A percentile compares a stretch with the other conserved stretches of the same genome.
Conservation (phyloP, 1,284 basidiomycete species). For the Taiwanofungus camphoratus region DNA sequence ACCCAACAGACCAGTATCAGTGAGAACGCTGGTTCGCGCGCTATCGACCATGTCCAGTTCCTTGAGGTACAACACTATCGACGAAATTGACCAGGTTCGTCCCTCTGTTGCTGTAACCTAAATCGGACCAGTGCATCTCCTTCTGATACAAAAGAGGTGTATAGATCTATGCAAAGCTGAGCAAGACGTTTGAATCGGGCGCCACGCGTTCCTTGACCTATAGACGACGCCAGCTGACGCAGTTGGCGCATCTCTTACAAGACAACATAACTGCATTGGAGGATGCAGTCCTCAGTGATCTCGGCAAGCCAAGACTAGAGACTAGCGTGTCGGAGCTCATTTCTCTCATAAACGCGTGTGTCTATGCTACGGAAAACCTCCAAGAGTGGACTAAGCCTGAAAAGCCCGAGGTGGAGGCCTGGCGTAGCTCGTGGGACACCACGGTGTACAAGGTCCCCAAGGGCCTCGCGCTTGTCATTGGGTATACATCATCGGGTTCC, state of each 20-base stretch:
- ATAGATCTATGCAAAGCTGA: slow-evolving; percentile 43
- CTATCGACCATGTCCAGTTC: slow-evolving; percentile 2
- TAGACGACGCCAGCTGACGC: slow-evolving; percentile 57
- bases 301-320: slow-evolving; percentile 48
- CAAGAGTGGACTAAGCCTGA: slow-evolving; percentile 50
- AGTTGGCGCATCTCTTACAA: slow-evolving; percentile 54
- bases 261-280: slow-evolving; percentile 50
- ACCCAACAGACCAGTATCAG: too few relatives aligned
- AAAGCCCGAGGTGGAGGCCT: slow-evolving; percentile 30
- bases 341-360: slow-evolving; percentile 36
- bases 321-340: slow-evolving; percentile 32
- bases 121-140: background rate
- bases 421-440: slow-evolving; percentile 36
- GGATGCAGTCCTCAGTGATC: slow-evolving; percentile 45
- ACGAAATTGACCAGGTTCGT: slow-evolving; percentile 11
- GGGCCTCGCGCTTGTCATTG: slow-evolving; percentile 39
- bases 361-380: slow-evolving; percentile 43
- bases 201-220: slow-evolving; percentile 49
- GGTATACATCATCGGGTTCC: slow-evolving; percentile 24
- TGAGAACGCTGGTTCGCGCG: too few relatives aligned
- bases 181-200: slow-evolving; percentile 43
- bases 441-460: slow-evolving; percentile 48
- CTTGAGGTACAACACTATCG: slow-evolving; percentile 4
- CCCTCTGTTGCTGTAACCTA: background rate
- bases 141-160: background rate